phyloP scores from a whole-genome alignment of 768 basidiomycete species.

The Suillus lakei region DNA sequence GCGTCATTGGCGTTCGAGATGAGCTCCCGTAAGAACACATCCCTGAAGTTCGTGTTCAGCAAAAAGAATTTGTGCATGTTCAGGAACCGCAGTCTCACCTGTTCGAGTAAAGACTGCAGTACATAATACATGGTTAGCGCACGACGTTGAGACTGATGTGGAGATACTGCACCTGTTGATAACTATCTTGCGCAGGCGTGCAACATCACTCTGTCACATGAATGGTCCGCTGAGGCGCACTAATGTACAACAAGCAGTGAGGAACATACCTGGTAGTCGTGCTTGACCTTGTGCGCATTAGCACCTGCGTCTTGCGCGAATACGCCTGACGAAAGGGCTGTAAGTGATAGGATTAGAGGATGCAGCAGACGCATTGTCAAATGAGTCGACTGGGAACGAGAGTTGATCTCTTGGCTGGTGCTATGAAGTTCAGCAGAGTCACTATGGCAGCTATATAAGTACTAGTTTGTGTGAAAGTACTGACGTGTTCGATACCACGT shows the following conservation, averaged over 20 bases:
- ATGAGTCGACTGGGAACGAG: conserved; percentile 2
- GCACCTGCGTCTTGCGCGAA: conserved; percentile 52
- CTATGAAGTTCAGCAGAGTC: neutral
- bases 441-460: conserved; percentile 2
- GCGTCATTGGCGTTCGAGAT: conserved; percentile 97
- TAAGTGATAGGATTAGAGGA: conserved; percentile 53
- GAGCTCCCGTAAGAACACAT: conserved; percentile 87
- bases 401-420: neutral
- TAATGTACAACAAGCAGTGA: neutral
- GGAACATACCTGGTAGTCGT: conserved; percentile 68
- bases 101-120: conserved; percentile 78
- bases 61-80: neutral
- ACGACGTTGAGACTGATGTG: conserved; percentile 1
- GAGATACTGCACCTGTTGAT: conserved; percentile 71
- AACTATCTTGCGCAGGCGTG: conserved; percentile 90
- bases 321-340: conserved; percentile 47
- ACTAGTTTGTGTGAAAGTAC: conserved; percentile 20
- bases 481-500: conserved; percentile 57
- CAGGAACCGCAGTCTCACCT: conserved; percentile 46
- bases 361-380: conserved; percentile 61
- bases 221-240: conserved; percentile 6
- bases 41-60: conserved; percentile 44
- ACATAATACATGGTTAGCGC: conserved; percentile 1
- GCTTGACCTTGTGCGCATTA: conserved; percentile 55
- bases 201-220: conserved; percentile 79